A percentile compares a stretch with the other conserved stretches of the same genome.
Conservation (phyloP, 2,329 filamentous ascomycete genomes). For the Davidsoniella neocaledoniae region DNA sequence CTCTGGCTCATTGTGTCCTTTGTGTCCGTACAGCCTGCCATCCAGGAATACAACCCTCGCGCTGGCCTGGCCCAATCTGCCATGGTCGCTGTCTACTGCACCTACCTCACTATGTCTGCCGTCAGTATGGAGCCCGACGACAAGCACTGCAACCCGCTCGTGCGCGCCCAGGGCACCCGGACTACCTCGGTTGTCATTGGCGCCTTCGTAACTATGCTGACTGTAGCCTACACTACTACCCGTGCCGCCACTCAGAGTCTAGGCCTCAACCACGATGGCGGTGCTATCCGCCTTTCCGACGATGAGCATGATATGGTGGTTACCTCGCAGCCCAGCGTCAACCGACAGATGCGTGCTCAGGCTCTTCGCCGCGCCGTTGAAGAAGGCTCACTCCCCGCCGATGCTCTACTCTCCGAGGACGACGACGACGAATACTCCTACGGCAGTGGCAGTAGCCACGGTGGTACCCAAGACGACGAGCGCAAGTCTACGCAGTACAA, state of each 20-base stretch:
- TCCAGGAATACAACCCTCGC: conserved; percentile 85
- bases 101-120: conserved; percentile 93
- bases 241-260: conserved; percentile 84
- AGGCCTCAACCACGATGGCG: conserved; percentile 38
- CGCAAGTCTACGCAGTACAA: conserved; percentile 82
- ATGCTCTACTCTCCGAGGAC: conserved; percentile 63
- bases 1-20: conserved; percentile 65
- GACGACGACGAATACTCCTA: conserved; percentile 43
- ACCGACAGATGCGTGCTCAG: conserved; percentile 83
- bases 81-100: conserved; percentile 96
- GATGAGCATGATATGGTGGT: conserved; percentile 82
- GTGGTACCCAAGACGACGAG: conserved; percentile 68
- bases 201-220: conserved; percentile 89
- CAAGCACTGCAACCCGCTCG: conserved; percentile 80
- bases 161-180: conserved; percentile 70
- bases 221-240: conserved; percentile 93
- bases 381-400: conserved; percentile 78
- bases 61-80: conserved; percentile 93
- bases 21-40: conserved; percentile 73
- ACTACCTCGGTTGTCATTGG: conserved; percentile 84
- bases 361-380: conserved; percentile 84
- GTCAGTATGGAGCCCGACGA: conserved; percentile 97
- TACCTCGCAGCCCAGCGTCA: conserved; percentile 54
- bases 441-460: conserved; percentile 34
- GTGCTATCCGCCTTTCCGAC: conserved; percentile 22